Conservation (phyloP, 192 early-diverging fungal species). For the Podila verticillata region DNA sequence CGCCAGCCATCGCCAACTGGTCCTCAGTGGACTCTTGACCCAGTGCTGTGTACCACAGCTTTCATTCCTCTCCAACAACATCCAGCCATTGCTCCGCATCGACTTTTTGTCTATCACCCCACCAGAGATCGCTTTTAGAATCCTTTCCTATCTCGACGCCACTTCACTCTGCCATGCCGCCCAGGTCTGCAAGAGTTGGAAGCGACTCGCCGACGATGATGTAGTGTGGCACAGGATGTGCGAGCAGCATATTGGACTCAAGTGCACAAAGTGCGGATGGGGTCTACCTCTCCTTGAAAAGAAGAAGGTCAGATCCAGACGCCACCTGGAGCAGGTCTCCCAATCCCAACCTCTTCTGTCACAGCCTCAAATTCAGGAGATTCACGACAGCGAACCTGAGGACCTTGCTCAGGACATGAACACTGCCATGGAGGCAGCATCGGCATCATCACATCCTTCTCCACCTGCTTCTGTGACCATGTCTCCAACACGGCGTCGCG, state of each 20-base stretch:
- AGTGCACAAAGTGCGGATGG: constrained; percentile 97
- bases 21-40: constrained; percentile 81
- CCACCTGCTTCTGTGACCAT: constrained; percentile 7
- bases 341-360: constrained; percentile 8
- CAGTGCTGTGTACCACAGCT: constrained; percentile 89
- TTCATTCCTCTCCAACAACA: constrained; percentile 76
- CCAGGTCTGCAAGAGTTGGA: constrained; percentile 87
- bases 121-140: constrained; percentile 80
- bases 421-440: constrained; percentile 1
- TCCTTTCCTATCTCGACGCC: constrained; percentile 92
- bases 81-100: constrained; percentile 80
- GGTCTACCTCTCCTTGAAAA: constrained; percentile 88
- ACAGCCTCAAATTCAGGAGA: constrained; percentile 4
- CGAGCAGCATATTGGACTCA: constrained; percentile 95
- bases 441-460: constrained; percentile 20
- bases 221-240: constrained; percentile 97
- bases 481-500: constrained; percentile 15
- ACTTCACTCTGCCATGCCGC: constrained; percentile 89
- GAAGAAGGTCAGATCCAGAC: constrained; percentile 59
- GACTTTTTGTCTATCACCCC: constrained; percentile 85
- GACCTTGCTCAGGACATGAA: constrained; percentile 14
- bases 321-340: constrained; percentile 22
- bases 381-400: constrained; percentile 6
- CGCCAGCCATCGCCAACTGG: constrained; percentile 68
- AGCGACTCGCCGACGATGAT: constrained; percentile 86